Base-by-base conservation (phyloP, 192 early-diverging fungal species). In the Geranomyces michiganensis region DNA sequence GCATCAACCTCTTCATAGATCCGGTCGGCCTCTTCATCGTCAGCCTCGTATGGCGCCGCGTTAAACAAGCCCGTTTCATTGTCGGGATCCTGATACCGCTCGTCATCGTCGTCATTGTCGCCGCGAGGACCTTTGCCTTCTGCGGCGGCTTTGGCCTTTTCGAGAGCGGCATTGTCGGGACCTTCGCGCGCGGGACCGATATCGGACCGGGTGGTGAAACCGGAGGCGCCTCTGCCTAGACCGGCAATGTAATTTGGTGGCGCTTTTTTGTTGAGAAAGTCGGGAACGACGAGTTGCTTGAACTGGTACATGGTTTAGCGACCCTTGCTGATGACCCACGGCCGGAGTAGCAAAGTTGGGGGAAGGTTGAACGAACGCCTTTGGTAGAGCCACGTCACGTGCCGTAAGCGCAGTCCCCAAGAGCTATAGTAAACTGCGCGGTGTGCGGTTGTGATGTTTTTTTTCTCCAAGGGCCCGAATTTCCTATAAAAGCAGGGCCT, bases 231-330 rank as follows among this genome's bases (percentile, higher is more conserved):
- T 77, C 97, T 89, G 15, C 97, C 97, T 9, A 99, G 81, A 72
- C 97, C 97, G 24, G 97, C 97, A 68, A 99, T 93, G 72, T 99
- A 99, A 71, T 93, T 93, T 26, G 95, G 92, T 0, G 97, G 97
- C 6, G 97, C 90, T 56, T 93, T 89, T 76, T 93, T 96, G 56
- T 88, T 89, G 74, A 99, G 70, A 80, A 96, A 99, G 76, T 99
- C 96, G 4, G 78, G 75, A 10, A 70, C 75, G 17, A 74, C 72
- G 21, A 78, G 66, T 67, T 61, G 53, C 65, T 74, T 69, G 62
- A 70, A 71, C 65, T 76, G 74, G 43, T 70, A 76, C 74, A 76
- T 76, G 12, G 14, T 73, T 4, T 3, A 9, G 51, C 3, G 36
- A 10, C 36, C 36, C n/a, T n/a, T n/a, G 36, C 5, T 10, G 36